Conservation (phyloP, 2,329 filamentous ascomycete genomes). For the Hypoxylon sp. region DNA sequence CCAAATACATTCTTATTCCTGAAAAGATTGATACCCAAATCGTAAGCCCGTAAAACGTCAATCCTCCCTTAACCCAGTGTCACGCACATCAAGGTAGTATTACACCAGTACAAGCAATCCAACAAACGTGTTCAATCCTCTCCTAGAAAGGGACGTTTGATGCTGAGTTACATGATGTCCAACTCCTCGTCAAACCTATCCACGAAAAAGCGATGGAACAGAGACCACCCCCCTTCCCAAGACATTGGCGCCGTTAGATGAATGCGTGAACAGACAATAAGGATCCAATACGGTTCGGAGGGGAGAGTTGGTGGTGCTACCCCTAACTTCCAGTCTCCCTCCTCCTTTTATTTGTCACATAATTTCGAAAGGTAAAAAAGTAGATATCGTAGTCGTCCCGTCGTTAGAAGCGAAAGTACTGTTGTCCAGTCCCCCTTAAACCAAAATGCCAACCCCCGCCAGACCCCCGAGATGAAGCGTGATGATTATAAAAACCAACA, state of each 20-base stretch:
- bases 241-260: constrained; percentile 25
- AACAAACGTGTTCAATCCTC: constrained; percentile 8
- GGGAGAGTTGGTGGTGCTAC: not conserved
- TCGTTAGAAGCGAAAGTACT: constrained; percentile 24
- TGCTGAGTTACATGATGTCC: not conserved
- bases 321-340: constrained; percentile 9
- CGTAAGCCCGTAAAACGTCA: constrained; percentile 8
- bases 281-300: constrained; percentile 15
- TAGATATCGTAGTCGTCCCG: constrained; percentile 20
- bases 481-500: constrained; percentile 1
- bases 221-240: constrained; percentile 7
- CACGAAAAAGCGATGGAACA: constrained; percentile 1
- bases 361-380: constrained; percentile 1
- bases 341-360: too few relatives aligned
- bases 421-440: not conserved
- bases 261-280: too few relatives aligned
- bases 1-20: constrained; percentile 24
- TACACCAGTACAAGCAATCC: constrained; percentile 11
- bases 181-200: not conserved
- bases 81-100: constrained; percentile 10
- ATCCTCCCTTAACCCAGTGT: not conserved
- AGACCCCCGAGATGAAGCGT: constrained; percentile 9
- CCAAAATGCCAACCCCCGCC: not conserved
- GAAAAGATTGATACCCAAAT: constrained; percentile 16
- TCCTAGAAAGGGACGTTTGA: not conserved